Evolutionary conservation across 805 yeast species (phyloP).

Genomic region (Lipomyces japonicus): DNA sequence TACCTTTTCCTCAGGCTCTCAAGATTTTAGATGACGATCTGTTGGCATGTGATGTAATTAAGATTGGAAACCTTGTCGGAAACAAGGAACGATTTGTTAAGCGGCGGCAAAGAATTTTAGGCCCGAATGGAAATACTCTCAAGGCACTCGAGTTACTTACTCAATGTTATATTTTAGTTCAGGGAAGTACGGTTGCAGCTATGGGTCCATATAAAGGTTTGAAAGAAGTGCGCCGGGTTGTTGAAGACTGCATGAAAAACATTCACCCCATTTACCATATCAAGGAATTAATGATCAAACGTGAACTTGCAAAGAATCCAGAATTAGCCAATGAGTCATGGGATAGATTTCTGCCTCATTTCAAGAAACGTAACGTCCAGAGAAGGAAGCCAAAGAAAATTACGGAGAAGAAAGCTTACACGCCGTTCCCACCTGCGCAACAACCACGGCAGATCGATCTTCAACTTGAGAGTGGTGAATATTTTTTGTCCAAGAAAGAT

Average conservation of each 20-base stretch:
- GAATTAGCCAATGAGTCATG: slow-evolving; percentile 94
- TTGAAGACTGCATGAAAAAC: slow-evolving; percentile 96
- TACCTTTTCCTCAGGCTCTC: slow-evolving; percentile 94
- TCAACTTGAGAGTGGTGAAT: slow-evolving; percentile 97
- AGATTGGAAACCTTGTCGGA: slow-evolving; percentile 82
- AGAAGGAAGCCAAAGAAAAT: slow-evolving; percentile 79
- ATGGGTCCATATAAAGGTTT: slow-evolving; percentile 96
- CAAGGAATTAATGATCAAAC: slow-evolving; percentile 94
- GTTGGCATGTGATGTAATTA: slow-evolving; percentile 90
- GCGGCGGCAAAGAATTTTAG: slow-evolving; percentile 92
- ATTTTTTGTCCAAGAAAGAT: slow-evolving; percentile 83
- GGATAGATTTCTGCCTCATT: slow-evolving; percentile 93
- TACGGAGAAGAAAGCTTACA: slow-evolving; percentile 72
- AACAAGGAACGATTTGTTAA: slow-evolving; percentile 93
- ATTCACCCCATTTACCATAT: slow-evolving; percentile 97
- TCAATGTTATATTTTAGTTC: slow-evolving; percentile 92
- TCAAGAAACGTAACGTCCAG: slow-evolving; percentile 93
- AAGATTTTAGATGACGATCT: slow-evolving; percentile 81
- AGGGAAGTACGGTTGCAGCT: slow-evolving; percentile 93
- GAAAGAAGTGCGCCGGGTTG: slow-evolving; percentile 86
- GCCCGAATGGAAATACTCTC: slow-evolving; percentile 94
- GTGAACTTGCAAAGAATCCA: slow-evolving; percentile 91
- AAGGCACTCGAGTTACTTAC: slow-evolving; percentile 93
- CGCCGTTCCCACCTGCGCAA: slow-evolving; percentile 99
- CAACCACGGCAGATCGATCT: slow-evolving; percentile 95